Base-by-base conservation (phyloP, 495 filamentous ascomycete genomes). In the Xylaria cubensis region DNA sequence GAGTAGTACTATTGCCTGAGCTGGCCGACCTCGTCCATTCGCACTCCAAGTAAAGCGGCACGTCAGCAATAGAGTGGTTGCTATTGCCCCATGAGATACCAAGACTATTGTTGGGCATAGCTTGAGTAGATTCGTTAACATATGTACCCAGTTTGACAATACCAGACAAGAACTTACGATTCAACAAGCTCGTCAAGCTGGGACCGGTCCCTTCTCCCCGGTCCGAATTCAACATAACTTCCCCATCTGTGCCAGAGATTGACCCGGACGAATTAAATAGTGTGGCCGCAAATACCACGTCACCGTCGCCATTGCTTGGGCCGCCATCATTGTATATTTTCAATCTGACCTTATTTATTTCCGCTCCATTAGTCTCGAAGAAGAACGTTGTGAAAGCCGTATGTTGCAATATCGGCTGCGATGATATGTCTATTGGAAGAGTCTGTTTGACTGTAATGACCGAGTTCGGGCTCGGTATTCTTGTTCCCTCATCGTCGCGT, bases 281-380 rank as follows among this genome's bases (percentile, higher is more conserved):
- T 17, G 15, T 5, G 2, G 26, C 1, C 1, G 42, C 21, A 9
- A 70, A 26, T 2, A n/a, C 0, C 32, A 7, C 7, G 36, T 71
- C 69, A 13, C 41, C 24, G 29, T 44, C 15, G 10, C 42, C 67
- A 51, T 55, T n/a, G 0, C 0, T 0, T 0, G 5, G 8, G 4
- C 32, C 41, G 3, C 0, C 32, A 29, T 0, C 8, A 17, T 50
- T 41, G 41, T 24, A 71, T 36, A 4, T 8, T 46, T 63, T 62
- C 59, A 71, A 56, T 3, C 26, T 64, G 21, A 64, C 46, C 24
- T 7, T 32, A 42, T 19, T 42, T 55, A 71, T 64, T 10, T 7
- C 5, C 12, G 61, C 46, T 36, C 44, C n/a, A 56, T 55, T 58
- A 51, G 70, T 50, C 44, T 39, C 51, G 67, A 71, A 70, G n/a